Conservation (phyloP, 768 basidiomycete species). For the Lentinula guzmanii region DNA sequence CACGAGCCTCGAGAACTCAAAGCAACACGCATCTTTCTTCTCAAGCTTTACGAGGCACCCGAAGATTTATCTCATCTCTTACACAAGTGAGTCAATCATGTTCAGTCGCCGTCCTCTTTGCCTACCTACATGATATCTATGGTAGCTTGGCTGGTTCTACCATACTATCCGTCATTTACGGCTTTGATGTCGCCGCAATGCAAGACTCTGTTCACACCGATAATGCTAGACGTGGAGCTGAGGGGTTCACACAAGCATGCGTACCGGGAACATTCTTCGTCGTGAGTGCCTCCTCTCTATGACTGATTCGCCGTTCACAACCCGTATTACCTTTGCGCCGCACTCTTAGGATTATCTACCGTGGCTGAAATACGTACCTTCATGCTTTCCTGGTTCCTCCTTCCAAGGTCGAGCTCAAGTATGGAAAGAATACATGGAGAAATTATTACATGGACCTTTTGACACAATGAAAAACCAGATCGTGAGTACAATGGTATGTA, state of each 20-base stretch:
- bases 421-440: constrained; percentile 27
- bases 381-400: constrained; percentile 25
- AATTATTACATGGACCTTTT: constrained; percentile 30
- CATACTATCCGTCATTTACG: constrained; percentile 29
- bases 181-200: constrained; percentile 22
- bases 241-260: constrained; percentile 15
- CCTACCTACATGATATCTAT: not conserved
- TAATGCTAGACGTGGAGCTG: constrained; percentile 17
- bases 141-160: constrained; percentile 25
- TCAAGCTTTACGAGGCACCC: not conserved
- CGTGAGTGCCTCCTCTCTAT: constrained; percentile 4
- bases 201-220: constrained; percentile 24
- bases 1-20: not conserved
- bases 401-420: constrained; percentile 32
- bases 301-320: not conserved
- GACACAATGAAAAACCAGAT: constrained; percentile 21
- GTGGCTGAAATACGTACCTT: constrained; percentile 21
- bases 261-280: constrained; percentile 25
- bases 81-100: not conserved
- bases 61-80: not conserved
- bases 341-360: constrained; percentile 14
- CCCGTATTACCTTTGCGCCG: not conserved
- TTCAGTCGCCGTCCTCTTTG: not conserved
- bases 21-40: not conserved
- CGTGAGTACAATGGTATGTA: constrained; percentile 13